Conservation (phyloP, 257 asterid genomes). For the Capsicum pubescens region DNA sequence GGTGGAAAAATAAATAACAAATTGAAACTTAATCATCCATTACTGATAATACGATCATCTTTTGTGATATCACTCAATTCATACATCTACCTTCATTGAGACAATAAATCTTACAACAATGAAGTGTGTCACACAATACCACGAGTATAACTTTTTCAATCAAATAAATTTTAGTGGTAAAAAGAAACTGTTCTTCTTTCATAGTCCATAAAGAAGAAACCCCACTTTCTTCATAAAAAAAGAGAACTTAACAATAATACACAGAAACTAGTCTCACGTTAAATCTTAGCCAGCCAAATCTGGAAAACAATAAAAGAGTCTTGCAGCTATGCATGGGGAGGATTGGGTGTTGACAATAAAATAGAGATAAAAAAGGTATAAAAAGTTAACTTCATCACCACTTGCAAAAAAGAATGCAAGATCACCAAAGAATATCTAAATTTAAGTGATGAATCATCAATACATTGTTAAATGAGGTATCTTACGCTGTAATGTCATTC, state of each 20-base stretch:
- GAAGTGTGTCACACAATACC: background rate
- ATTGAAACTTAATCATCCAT: constrained; percentile 19
- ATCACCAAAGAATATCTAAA: constrained; percentile 3
- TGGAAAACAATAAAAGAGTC: background rate
- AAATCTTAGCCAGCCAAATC: constrained; percentile 14
- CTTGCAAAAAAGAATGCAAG: constrained; percentile 10
- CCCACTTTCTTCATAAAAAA: constrained; percentile 10
- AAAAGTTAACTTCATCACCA: background rate
- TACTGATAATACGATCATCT: background rate
- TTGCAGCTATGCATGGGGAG: background rate
- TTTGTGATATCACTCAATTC: constrained; percentile 19
- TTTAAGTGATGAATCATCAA: constrained; percentile 27
- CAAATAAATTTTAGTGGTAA: background rate
- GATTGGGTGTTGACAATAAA: background rate
- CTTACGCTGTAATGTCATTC: constrained; percentile 58
- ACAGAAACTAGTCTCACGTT: background rate
- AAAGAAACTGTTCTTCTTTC: background rate
- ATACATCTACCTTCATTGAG: background rate
- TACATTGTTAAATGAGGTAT: constrained; percentile 4
- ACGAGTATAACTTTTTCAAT: background rate
- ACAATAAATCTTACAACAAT: background rate
- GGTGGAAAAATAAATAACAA: background rate
- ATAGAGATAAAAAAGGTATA: constrained; percentile 10
- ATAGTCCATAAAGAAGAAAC: background rate
- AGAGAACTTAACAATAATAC: constrained; percentile 2